Base-by-base conservation (phyloP, 2,329 filamentous ascomycete species). In the Cryphonectria parasitica region DNA sequence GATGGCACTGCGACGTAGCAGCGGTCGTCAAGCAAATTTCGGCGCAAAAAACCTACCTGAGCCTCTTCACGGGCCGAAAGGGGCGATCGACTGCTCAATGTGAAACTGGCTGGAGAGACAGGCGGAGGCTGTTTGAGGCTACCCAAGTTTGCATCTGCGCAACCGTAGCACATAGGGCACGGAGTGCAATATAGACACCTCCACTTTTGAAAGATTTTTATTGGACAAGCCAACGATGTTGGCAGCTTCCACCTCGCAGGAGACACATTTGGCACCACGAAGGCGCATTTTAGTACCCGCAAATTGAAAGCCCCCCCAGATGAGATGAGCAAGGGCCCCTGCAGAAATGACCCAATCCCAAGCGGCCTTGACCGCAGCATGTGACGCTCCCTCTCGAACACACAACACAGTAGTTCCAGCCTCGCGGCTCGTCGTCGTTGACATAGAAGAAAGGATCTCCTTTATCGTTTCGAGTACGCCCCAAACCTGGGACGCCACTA, bases 91-190 rank as follows among this genome's bases (percentile, higher is more conserved):
- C 19, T 22, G 58, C 66, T 65, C 63, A 67, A 64, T 49, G 34
- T 67, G 63, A 71, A 72, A 72, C 63, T 54, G 66, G 63, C 58
- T 64, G 64, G 10, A 62, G 43, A 58, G 61, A 34, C 13, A 56
- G 58, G 45, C 31, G 68, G 66, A 17, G 36, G 54, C 34, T 64
- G 39, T 58, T 28, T 25, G 15, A 49, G 25, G 22, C 61, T 64
- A 41, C 49, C 31, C 62, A 54, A 45, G 58, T 72, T 61, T 72
- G 66, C 69, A 56, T 34, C 69, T 45, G 66, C 66, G 63, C 62
- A 54, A 43, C 43, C 41, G 67, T 71, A 67, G 63, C 64, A 65
- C 64, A 49, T n/a, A 49, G 69, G 64, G 54, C 45, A 54, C 58
- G 67, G 34, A 45, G 64, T 70, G 39, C 62, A 63, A 68, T 41